Base-by-base conservation (phyloP, 352 stramenopile species). In the Phytophthora aleatoria region DNA sequence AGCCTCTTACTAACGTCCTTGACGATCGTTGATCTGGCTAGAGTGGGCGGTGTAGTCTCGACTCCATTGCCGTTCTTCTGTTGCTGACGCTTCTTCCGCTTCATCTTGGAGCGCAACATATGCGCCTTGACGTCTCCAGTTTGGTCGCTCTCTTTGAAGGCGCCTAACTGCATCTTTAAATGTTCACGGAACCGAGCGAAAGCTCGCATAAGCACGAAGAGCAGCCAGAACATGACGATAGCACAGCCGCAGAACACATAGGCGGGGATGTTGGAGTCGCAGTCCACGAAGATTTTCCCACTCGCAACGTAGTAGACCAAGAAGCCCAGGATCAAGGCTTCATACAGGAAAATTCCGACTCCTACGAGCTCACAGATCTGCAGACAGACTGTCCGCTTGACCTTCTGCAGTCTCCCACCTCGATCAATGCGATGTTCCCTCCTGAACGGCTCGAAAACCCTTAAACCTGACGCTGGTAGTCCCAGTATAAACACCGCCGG, bases 121-220 rank as follows among this genome's bases (percentile, higher is more conserved):
- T 91, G 82, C 7, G 81, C 77, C 42, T 87, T 85, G 31, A 94
- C 76, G 57, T 92, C 83, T 11, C 86, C 86, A 7, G 86, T 94
- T 56, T 94, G 86, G 55, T 92, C 83, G 35, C 76, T 87, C 57
- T 94, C 86, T 27, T 87, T 89, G 42, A 92, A 94, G 36, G 86
- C 86, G 6, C 86, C 86, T 2, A 95, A 64, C 52, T 93, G 84
- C 86, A 93, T 92, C 60, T 92, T 94, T 5, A 95, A 62, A 55
- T 95, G 87, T 52, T 95, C 85, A 7, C 87, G 81, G 56, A 93
- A 94, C 33, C 83, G 72, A 13, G 79, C 85, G 65, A 91, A 95
- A 38, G 81, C 83, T 7, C 75, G 73, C 43, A 92, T 82, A 44
- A 91, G 72, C 20, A 87, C 67, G 35, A 88, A 90, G 16, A 89